These are phyloP conservation scores for Cladosporium halotolerans DNA, from an alignment of 2,329 filamentous ascomycete species.

Conservation along the genomic window DNA sequence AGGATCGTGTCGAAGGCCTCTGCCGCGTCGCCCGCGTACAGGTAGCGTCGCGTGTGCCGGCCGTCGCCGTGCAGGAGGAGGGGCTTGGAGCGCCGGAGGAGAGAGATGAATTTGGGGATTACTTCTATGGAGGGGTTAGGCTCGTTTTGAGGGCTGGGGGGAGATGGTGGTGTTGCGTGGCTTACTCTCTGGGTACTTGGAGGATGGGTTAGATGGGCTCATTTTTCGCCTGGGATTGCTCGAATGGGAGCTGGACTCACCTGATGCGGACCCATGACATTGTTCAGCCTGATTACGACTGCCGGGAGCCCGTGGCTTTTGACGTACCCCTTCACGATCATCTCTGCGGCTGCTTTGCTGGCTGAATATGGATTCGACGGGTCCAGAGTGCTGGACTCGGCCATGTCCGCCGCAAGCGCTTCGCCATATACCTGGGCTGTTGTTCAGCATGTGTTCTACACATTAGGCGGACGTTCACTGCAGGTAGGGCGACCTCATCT, in stretches of 20 bases:
- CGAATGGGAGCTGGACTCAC: conserved; percentile 43
- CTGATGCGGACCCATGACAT: conserved; percentile 79
- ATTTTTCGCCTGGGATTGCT: neutral
- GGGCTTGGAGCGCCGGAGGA: conserved; percentile 60
- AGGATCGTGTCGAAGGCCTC: conserved; percentile 80
- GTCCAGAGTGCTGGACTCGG: conserved; percentile 67
- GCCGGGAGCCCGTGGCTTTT: conserved; percentile 75
- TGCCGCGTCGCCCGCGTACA: conserved; percentile 72
- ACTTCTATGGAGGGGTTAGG: conserved; percentile 53
- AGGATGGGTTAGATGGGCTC: conserved; percentile 11
- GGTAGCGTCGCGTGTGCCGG: conserved; percentile 65
- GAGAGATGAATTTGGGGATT: conserved; percentile 73
- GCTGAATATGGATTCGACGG: conserved; percentile 63
- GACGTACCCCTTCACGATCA: conserved; percentile 68
- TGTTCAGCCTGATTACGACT: conserved; percentile 76
- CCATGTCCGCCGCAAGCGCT: conserved; percentile 63
- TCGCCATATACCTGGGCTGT: conserved; percentile 66
- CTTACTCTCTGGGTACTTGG: conserved; percentile 22
- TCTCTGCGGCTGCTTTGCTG: conserved; percentile 33
- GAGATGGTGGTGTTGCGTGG: neutral
- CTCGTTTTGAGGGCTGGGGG: no score
- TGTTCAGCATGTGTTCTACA: conserved; percentile 9
- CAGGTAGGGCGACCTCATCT: conserved; percentile 44
- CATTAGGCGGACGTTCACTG: neutral
- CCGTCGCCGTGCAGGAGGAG: conserved; percentile 73